These are phyloP conservation scores for Tolypocladium ophioglossoides DNA, from an alignment of 2,329 filamentous ascomycete species.

Conservation along the genomic window DNA sequence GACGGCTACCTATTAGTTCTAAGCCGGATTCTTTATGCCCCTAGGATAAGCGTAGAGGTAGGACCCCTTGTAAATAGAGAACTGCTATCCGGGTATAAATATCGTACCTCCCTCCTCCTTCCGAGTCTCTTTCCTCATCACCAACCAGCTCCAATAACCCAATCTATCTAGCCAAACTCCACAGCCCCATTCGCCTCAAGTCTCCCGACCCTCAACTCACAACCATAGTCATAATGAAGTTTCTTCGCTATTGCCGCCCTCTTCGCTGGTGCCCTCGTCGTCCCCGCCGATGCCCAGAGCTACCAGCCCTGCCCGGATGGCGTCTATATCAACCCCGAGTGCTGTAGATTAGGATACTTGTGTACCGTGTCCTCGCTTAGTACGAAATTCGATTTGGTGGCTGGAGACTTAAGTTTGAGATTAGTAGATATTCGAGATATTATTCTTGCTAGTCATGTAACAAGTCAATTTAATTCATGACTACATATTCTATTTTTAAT, in stretches of 20 bases:
- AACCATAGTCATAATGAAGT: constrained; percentile 9
- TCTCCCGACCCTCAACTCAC: background rate
- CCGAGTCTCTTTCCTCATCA: background rate
- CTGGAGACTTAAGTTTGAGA: background rate
- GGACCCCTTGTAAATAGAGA: background rate
- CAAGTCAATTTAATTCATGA: background rate
- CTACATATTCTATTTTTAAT: too few species aligned
- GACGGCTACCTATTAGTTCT: background rate
- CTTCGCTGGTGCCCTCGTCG: constrained; percentile 7
- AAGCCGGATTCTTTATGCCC: background rate
- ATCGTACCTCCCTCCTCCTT: background rate
- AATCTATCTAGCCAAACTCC: background rate
- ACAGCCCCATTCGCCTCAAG: background rate
- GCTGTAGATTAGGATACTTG: too few species aligned
- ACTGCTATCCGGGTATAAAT: background rate
- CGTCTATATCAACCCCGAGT: too few species aligned
- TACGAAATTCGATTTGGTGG: background rate
- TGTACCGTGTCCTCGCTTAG: background rate
- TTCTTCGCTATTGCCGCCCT: constrained; percentile 8
- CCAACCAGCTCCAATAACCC: background rate
- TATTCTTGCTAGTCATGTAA: background rate
- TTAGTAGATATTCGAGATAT: background rate
- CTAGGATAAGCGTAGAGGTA: background rate
- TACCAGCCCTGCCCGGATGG: constrained; percentile 1
- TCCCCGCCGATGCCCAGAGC: background rate